These are phyloP conservation scores for Penicillium manginii DNA, from an alignment of 495 filamentous ascomycete species.

Conservation along the genomic window DNA sequence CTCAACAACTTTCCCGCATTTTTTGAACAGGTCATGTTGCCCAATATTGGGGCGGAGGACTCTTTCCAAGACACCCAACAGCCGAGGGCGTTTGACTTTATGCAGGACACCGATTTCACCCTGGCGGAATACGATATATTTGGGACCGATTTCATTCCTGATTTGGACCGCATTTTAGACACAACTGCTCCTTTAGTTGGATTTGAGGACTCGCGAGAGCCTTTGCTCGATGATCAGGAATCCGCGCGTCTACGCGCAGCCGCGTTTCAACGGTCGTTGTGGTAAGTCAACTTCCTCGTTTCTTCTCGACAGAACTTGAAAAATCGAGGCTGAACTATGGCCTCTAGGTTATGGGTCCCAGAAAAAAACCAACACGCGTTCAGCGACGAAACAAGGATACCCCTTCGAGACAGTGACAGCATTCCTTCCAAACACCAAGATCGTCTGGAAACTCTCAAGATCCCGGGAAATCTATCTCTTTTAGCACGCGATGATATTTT, in stretches of 20 bases:
- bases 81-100: constrained; percentile 34
- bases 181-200: constrained; percentile 1
- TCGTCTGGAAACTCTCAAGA: constrained; percentile 25
- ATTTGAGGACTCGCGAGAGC: constrained; percentile 11
- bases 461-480: constrained; percentile 25
- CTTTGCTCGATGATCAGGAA: constrained; percentile 19
- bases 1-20: constrained; percentile 29
- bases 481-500: constrained; percentile 32
- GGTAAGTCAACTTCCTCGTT: constrained; percentile 13
- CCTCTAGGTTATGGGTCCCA: constrained; percentile 30
- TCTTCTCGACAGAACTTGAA: background rate
- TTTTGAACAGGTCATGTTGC: constrained; percentile 35
- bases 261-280: constrained; percentile 31
- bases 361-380: constrained; percentile 36
- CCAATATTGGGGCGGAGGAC: constrained; percentile 2
- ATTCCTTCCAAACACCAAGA: constrained; percentile 22
- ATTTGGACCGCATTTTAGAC: constrained; percentile 29
- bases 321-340: background rate
- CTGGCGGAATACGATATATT: constrained; percentile 25
- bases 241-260: constrained; percentile 25
- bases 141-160: constrained; percentile 24
- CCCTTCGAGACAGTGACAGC: constrained; percentile 28
- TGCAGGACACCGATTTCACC: constrained; percentile 27
- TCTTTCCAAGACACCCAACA: constrained; percentile 20
- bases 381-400: constrained; percentile 28